Conservation (phyloP, 2,329 filamentous ascomycete genomes). For the Botrytis medusae region DNA sequence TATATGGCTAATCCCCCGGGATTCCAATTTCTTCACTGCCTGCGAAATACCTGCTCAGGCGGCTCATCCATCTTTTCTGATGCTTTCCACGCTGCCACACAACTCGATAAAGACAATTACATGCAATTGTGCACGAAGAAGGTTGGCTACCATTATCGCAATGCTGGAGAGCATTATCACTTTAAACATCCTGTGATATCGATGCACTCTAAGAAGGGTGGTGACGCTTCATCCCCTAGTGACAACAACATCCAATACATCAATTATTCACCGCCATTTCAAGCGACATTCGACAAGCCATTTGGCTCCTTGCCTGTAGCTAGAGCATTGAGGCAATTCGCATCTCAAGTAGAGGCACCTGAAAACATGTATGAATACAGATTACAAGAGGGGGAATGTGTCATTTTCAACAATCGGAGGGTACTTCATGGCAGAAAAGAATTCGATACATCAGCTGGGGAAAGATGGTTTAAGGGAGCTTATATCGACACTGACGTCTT, state of each 20-base stretch:
- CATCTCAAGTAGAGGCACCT: slow-evolving; percentile 42
- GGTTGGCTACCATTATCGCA: slow-evolving; percentile 68
- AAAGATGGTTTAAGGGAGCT: slow-evolving; percentile 80
- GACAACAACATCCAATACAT: slow-evolving; percentile 39
- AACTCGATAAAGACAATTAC: slow-evolving; percentile 41
- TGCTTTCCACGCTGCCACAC: slow-evolving; percentile 58
- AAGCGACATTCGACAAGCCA: slow-evolving; percentile 47
- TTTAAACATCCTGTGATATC: slow-evolving; percentile 55
- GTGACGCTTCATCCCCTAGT: background rate
- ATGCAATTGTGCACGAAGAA: slow-evolving; percentile 45
- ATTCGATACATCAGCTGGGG: slow-evolving; percentile 67
- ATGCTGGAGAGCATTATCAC: slow-evolving; percentile 62
- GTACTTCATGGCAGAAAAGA: slow-evolving; percentile 79
- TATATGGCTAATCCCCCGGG: slow-evolving; percentile 79
- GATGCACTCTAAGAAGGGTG: background rate
- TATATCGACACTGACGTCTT: slow-evolving; percentile 74
- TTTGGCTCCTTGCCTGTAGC: background rate
- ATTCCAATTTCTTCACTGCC: slow-evolving; percentile 85
- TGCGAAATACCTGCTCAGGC: slow-evolving; percentile 75
- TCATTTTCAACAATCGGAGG: slow-evolving; percentile 86
- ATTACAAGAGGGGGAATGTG: slow-evolving; percentile 79
- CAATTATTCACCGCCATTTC: slow-evolving; percentile 81
- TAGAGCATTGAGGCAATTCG: slow-evolving; percentile 7
- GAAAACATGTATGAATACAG: slow-evolving; percentile 67
- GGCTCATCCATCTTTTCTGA: slow-evolving; percentile 88